These are phyloP conservation scores for Achaetomium macrosporum DNA, from an alignment of 2,329 filamentous ascomycete genomes.

Conservation along the genomic window DNA sequence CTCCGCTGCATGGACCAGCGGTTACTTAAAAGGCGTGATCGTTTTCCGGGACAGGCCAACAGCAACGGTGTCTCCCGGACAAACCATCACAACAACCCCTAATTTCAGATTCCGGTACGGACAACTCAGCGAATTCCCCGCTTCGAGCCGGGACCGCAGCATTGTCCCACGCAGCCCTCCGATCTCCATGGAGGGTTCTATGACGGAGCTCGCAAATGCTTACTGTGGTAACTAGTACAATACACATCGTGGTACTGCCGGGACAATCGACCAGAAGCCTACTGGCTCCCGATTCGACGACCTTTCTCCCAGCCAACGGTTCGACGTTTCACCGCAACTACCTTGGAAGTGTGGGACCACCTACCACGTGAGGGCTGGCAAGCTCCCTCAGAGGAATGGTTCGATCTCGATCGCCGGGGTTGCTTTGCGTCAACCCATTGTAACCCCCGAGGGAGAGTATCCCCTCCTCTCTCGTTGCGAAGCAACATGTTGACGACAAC, in stretches of 20 bases:
- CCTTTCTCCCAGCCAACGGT: not conserved
- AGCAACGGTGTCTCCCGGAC: not conserved
- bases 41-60: not conserved
- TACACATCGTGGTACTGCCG: not conserved
- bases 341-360: not conserved
- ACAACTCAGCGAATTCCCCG: too few relatives aligned
- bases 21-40: too few relatives aligned
- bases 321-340: not conserved
- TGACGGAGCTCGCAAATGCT: too few relatives aligned
- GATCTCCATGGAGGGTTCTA: too few relatives aligned
- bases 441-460: too few relatives aligned
- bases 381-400: not conserved
- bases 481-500: not conserved
- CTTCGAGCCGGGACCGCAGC: not conserved
- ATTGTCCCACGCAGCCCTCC: not conserved
- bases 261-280: not conserved
- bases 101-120: too few relatives aligned
- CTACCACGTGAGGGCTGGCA: not conserved
- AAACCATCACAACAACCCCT: not conserved
- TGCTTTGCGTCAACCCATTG: not conserved
- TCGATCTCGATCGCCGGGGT: not conserved
- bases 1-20: too few relatives aligned
- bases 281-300: constrained; percentile 1
- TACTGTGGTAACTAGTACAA: too few relatives aligned
- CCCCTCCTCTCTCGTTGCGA: not conserved